Conservation (phyloP, 805 yeast species). For the Lipomyces kockii region DNA sequence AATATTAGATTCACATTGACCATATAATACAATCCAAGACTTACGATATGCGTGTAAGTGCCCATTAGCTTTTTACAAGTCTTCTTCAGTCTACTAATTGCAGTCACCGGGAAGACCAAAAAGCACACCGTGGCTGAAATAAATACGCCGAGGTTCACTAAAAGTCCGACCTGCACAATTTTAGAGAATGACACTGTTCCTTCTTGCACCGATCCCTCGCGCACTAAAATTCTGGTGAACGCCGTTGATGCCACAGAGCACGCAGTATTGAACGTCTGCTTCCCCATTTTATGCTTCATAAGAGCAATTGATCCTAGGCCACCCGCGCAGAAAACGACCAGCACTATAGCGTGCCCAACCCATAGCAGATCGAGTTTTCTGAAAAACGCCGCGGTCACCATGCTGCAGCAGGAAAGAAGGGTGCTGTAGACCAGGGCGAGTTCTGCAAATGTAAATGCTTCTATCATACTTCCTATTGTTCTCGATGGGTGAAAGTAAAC, state of each 20-base stretch:
- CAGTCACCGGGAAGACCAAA: slow-evolving; percentile 66
- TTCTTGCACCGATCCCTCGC: slow-evolving; percentile 70
- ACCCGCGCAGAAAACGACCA: slow-evolving; percentile 54
- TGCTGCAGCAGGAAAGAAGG: slow-evolving; percentile 56
- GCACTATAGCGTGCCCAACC: slow-evolving; percentile 52
- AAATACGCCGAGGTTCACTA: slow-evolving; percentile 64
- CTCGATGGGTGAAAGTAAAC: slow-evolving; percentile 86
- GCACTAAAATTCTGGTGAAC: slow-evolving; percentile 69
- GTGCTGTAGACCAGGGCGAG: slow-evolving; percentile 60
- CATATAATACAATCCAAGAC: slow-evolving; percentile 37
- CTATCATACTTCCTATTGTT: slow-evolving; percentile 79
- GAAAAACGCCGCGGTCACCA: slow-evolving; percentile 55
- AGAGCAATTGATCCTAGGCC: slow-evolving; percentile 71
- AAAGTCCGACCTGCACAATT: slow-evolving; percentile 57
- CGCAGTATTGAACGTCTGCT: slow-evolving; percentile 77
- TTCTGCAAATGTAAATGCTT: slow-evolving; percentile 66
- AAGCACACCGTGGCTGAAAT: slow-evolving; percentile 66
- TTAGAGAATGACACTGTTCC: slow-evolving; percentile 61
- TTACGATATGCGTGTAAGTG: slow-evolving; percentile 54
- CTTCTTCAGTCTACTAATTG: slow-evolving; percentile 53
- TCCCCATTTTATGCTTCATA: slow-evolving; percentile 67
- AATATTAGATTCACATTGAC: not conserved
- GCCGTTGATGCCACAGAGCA: slow-evolving; percentile 77
- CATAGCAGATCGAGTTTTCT: slow-evolving; percentile 51
- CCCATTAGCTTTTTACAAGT: slow-evolving; percentile 51